Percentiles rank a stretch among this genome's conserved stretches.
These are phyloP conservation scores for Fomitopsis schrenkii DNA, from an alignment of 1,284 basidiomycete genomes.

Conservation along the genomic window DNA sequence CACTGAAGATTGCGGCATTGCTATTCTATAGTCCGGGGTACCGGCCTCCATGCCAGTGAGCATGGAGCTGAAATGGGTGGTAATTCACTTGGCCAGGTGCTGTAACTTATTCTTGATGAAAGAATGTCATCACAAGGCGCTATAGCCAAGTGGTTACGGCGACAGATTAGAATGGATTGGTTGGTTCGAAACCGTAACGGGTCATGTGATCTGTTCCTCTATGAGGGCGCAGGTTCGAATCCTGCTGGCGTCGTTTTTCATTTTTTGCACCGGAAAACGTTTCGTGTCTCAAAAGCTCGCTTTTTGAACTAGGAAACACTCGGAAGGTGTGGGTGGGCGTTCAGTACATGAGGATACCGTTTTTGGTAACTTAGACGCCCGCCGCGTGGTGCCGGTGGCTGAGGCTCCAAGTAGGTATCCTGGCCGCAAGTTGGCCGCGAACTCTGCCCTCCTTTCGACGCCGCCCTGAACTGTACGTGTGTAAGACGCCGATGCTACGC, in stretches of 20 bases:
- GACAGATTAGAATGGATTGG: conserved; percentile 46
- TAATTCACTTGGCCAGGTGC: too few species aligned
- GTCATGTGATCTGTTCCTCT: conserved; percentile 41
- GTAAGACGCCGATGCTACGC: too few species aligned
- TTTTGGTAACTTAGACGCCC: background rate
- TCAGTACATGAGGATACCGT: background rate
- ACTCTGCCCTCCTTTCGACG: background rate
- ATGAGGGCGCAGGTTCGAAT: conserved; percentile 69
- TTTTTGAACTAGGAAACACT: too few species aligned
- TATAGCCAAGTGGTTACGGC: conserved; percentile 59
- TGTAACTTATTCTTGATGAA: too few species aligned
- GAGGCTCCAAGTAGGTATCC: background rate
- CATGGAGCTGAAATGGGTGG: too few species aligned
- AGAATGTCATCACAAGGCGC: conserved; percentile 19
- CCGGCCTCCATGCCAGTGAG: too few species aligned
- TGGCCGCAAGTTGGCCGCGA: background rate
- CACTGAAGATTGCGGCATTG: too few species aligned
- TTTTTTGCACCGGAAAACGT: background rate
- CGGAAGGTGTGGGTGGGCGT: too few species aligned
- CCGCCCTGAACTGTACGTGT: background rate
- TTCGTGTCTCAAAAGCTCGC: too few species aligned
- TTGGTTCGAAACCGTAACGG: background rate
- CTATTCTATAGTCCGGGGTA: too few species aligned
- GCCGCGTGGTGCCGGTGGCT: background rate
- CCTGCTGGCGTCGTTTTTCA: conserved; percentile 62